Percentiles rank a stretch among this genome's conserved stretches.
These are phyloP conservation scores for Chlamydomonas sphaeroides DNA, from an alignment of 139 green algal genomes.

Conservation along the genomic window DNA sequence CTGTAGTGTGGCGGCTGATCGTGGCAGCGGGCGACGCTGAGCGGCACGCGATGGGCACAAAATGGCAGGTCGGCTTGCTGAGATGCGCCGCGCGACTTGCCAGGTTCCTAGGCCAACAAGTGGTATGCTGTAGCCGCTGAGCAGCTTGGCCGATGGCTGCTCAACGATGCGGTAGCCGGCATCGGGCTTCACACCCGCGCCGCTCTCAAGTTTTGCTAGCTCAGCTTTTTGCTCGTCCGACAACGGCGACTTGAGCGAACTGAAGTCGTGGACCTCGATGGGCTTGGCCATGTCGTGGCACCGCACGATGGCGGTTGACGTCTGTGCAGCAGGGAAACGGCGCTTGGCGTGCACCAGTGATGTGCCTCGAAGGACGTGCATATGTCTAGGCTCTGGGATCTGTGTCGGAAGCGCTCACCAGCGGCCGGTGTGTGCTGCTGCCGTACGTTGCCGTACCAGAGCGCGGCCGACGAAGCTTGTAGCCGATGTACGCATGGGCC, in stretches of 20 bases:
- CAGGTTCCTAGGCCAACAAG: constrained; percentile 76
- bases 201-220: constrained; percentile 17
- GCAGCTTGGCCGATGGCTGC: constrained; percentile 42
- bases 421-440: no score
- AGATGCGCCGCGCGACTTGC: no score
- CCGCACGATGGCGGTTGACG: no score
- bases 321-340: no score
- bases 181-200: neutral
- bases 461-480: no score
- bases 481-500: no score
- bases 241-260: constrained; percentile 17
- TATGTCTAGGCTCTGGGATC: no score
- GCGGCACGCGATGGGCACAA: neutral
- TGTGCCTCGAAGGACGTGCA: no score
- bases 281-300: neutral
- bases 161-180: constrained; percentile 17
- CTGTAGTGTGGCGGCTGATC: neutral
- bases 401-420: no score
- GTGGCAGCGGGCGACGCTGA: neutral
- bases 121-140: constrained; percentile 63
- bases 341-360: no score
- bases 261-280: constrained; percentile 35
- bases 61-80: neutral
- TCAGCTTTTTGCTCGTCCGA: constrained; percentile 33
- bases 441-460: no score